Conservation (phyloP, 441 rosid species). For the Croton laevigatus region DNA sequence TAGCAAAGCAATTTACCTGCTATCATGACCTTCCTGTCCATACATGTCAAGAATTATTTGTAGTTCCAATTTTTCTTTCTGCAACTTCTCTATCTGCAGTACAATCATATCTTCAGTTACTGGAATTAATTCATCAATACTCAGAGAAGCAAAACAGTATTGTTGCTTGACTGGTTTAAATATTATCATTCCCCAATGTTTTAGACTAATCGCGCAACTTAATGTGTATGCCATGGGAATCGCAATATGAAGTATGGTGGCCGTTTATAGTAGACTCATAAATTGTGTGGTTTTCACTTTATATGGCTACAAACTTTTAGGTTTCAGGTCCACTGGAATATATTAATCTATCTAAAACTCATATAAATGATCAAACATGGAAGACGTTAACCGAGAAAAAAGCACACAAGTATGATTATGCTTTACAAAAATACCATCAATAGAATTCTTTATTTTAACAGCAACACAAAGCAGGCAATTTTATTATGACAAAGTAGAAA, state of each 20-base stretch:
- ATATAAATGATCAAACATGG: too few relatives aligned
- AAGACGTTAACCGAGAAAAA: too few relatives aligned
- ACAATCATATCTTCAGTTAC: slow-evolving; percentile 20
- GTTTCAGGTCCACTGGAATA: not conserved
- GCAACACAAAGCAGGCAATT: too few relatives aligned
- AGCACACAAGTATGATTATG: too few relatives aligned
- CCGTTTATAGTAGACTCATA: too few relatives aligned
- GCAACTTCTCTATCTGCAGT: slow-evolving; percentile 77
- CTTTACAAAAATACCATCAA: too few relatives aligned
- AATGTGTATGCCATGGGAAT: too few relatives aligned
- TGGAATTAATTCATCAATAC: not conserved
- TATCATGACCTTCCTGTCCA: slow-evolving; percentile 66
- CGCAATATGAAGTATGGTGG: too few relatives aligned
- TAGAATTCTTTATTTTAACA: too few relatives aligned
- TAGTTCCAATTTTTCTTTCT: slow-evolving; percentile 67
- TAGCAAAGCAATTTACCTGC: slow-evolving; percentile 50
- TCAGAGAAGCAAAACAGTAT: not conserved
- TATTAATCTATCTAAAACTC: too few relatives aligned
- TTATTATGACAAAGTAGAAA: too few relatives aligned
- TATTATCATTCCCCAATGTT: not conserved
- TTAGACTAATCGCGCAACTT: not conserved
- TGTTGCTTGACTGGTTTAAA: not conserved
- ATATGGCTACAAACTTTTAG: not conserved
- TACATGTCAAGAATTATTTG: slow-evolving; percentile 75
- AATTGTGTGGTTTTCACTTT: slow-evolving; percentile 3